These are phyloP conservation scores for Gossypium herbaceum DNA, from an alignment of 345 rosid species.

Conservation along the genomic window DNA sequence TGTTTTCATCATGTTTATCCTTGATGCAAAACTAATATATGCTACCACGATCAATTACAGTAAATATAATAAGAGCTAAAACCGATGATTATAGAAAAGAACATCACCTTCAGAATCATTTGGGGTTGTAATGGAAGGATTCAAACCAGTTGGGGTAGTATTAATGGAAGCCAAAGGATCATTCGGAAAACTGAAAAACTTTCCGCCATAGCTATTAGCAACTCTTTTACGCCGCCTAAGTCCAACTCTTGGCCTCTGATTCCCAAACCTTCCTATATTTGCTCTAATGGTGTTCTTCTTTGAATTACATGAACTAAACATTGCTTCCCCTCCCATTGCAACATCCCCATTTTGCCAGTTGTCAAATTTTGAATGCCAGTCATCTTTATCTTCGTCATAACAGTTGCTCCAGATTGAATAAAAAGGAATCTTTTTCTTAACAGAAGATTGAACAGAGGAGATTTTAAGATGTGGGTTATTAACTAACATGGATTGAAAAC, in stretches of 20 bases:
- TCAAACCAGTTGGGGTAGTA: constrained; percentile 15
- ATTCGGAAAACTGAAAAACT: constrained; percentile 30
- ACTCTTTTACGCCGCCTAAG: constrained; percentile 39
- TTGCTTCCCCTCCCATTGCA: constrained; percentile 26
- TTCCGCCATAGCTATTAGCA: constrained; percentile 18
- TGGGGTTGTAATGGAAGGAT: constrained; percentile 26
- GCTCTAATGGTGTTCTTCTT: constrained; percentile 11
- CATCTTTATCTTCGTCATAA: constrained; percentile 16
- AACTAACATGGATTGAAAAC: constrained; percentile 44
- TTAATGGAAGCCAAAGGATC: constrained; percentile 29
- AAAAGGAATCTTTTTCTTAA: constrained; percentile 40
- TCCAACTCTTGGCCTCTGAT: constrained; percentile 33
- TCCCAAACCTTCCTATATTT: constrained; percentile 31
- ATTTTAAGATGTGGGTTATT: constrained; percentile 39
- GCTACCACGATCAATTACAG: no score
- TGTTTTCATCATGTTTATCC: background rate
- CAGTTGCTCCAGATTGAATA: constrained; percentile 33
- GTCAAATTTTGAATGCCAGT: constrained; percentile 4
- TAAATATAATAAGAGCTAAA: no score
- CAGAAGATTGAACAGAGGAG: constrained; percentile 37
- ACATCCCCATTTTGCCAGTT: constrained; percentile 13
- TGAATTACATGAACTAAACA: constrained; percentile 18
- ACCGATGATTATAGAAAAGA: background rate
- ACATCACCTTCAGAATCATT: constrained; percentile 24
- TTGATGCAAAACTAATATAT: no score